Percentiles rank a stretch among this genome's conserved stretches.
These are phyloP conservation scores for Acanthamoeba castellanii DNA, from an alignment of 208 protist species.

Conservation along the genomic window DNA sequence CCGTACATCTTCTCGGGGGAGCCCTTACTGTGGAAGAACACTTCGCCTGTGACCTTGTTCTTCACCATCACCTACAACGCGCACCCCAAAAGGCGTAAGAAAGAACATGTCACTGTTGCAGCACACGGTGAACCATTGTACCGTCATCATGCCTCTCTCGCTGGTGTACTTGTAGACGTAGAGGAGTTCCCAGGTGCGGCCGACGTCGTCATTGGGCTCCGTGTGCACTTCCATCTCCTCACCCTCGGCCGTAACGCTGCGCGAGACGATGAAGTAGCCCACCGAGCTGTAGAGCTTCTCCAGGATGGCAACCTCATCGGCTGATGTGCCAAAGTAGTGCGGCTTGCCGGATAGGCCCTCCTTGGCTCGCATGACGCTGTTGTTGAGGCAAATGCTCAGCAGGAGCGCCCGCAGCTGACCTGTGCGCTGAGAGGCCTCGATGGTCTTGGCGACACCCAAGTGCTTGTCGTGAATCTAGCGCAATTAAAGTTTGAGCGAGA, in stretches of 20 bases:
- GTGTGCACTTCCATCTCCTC: slow-evolving; percentile 69
- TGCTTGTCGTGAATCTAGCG: slow-evolving; percentile 70
- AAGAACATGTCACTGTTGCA: neutral
- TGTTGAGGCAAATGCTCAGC: slow-evolving; percentile 67
- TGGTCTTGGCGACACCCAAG: slow-evolving; percentile 2
- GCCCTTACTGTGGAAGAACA: slow-evolving; percentile 74
- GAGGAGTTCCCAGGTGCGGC: slow-evolving; percentile 48
- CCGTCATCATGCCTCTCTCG: slow-evolving; percentile 77
- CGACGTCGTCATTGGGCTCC: slow-evolving; percentile 41
- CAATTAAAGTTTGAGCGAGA: slow-evolving; percentile 5
- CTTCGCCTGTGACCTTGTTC: slow-evolving; percentile 65
- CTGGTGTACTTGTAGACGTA: slow-evolving; percentile 75
- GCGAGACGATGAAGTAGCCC: slow-evolving; percentile 71
- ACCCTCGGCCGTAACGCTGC: slow-evolving; percentile 60
- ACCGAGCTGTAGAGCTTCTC: slow-evolving; percentile 55
- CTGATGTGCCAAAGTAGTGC: slow-evolving; percentile 73
- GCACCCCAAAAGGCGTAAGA: neutral
- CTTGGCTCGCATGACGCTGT: slow-evolving; percentile 67
- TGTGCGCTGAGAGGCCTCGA: neutral
- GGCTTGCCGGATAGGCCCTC: slow-evolving; percentile 28
- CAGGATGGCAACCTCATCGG: slow-evolving; percentile 71
- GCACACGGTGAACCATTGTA: neutral
- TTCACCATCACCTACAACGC: slow-evolving; percentile 25
- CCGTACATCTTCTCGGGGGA: slow-evolving; percentile 72
- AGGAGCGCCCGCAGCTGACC: slow-evolving; percentile 21